Evolutionary conservation across 140 eudicot species (phyloP).

Genomic region (Bidens hawaiensis): DNA sequence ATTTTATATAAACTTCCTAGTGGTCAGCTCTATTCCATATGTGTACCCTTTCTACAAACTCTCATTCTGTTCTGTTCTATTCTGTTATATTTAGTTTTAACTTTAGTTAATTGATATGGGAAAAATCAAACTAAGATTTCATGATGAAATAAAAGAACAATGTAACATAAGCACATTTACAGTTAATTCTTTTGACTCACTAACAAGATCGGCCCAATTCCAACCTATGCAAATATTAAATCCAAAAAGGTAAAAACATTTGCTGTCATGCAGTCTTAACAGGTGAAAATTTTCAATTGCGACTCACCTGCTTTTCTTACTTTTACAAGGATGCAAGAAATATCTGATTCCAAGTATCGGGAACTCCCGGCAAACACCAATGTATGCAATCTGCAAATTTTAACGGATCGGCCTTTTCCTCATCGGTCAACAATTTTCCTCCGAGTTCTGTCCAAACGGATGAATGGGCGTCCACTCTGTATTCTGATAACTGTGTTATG

Average conservation of each 20-base stretch:
- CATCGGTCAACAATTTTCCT: slow-evolving; percentile 61
- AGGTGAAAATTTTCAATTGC: not conserved
- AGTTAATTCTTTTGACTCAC: slow-evolving; percentile 9
- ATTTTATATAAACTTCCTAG: not conserved
- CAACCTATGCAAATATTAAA: not conserved
- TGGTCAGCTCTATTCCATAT: not conserved
- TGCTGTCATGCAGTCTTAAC: not conserved
- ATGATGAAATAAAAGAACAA: not conserved
- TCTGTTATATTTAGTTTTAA: not conserved
- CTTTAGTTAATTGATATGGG: not conserved
- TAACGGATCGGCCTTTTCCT: slow-evolving; percentile 70
- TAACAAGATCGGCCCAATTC: slow-evolving; percentile 10
- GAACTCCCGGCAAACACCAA: slow-evolving; percentile 98
- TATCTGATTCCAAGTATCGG: slow-evolving; percentile 93
- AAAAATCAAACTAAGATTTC: not conserved
- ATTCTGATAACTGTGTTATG: slow-evolving; percentile 82
- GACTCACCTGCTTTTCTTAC: not conserved
- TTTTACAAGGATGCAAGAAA: slow-evolving; percentile 52
- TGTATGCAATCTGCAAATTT: slow-evolving; percentile 92
- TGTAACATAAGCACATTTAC: slow-evolving; percentile 10
- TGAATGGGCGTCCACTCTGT: slow-evolving; percentile 80
- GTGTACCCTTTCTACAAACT: not conserved
- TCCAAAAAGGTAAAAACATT: not conserved
- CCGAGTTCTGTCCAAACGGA: slow-evolving; percentile 67
- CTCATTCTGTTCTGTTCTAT: not conserved